Conservation (phyloP, 768 basidiomycete genomes). For the Phanerochaete carnosa region DNA sequence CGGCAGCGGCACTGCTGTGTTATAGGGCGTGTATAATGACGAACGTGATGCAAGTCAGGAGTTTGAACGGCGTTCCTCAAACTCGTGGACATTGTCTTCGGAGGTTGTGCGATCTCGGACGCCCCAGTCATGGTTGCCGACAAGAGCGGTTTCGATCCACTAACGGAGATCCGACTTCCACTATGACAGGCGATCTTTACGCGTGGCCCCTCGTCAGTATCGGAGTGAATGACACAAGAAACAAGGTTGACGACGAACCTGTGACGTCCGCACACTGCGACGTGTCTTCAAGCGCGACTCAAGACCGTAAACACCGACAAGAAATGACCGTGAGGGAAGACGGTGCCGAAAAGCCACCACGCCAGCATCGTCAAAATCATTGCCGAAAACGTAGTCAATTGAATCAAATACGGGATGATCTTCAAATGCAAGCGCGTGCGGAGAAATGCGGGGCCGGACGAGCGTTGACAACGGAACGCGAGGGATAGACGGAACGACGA, state of each 20-base stretch:
- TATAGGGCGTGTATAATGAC: background rate
- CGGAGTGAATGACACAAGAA: background rate
- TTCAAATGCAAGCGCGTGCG: background rate
- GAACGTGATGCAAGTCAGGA: background rate
- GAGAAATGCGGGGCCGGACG: background rate
- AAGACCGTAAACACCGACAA: too few species aligned
- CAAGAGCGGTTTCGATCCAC: background rate
- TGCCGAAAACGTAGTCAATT: background rate
- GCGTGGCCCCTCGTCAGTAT: background rate
- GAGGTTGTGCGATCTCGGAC: too few species aligned
- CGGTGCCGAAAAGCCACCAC: background rate
- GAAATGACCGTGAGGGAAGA: too few species aligned
- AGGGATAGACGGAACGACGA: background rate
- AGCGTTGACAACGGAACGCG: background rate
- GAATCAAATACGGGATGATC: background rate
- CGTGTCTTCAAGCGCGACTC: background rate
- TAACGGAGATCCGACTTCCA: background rate
- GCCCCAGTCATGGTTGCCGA: background rate
- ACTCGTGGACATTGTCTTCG: background rate
- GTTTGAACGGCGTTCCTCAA: background rate
- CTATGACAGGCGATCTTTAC: background rate
- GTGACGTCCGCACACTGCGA: background rate
- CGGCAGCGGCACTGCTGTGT: background rate
- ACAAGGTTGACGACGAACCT: background rate
- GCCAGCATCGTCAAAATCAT: background rate